A percentile compares a stretch with the other conserved stretches of the same genome.
Evolutionary conservation across 805 yeast species (phyloP).

Genomic region (Suhomyces sp.): DNA sequence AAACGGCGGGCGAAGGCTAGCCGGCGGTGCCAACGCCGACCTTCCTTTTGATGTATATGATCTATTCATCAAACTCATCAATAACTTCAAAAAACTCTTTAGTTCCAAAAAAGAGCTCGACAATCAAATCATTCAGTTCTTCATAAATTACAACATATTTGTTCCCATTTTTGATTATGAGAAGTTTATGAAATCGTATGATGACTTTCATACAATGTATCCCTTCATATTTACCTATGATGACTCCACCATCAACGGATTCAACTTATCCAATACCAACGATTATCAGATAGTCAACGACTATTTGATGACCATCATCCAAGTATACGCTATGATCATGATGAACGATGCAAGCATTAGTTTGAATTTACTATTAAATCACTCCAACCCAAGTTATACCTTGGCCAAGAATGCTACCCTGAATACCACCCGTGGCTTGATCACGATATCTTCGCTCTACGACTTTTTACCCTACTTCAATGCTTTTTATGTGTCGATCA

Average conservation of each 20-base stretch:
- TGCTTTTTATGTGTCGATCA: conserved; percentile 45
- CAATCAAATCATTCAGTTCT: conserved; percentile 46
- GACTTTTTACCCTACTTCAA: conserved; percentile 48
- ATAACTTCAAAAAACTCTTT: conserved; percentile 41
- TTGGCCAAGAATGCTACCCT: conserved; percentile 4
- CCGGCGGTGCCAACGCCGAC: conserved; percentile 10
- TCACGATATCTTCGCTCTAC: conserved; percentile 36
- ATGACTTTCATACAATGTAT: conserved; percentile 46
- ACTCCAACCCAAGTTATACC: conserved; percentile 30
- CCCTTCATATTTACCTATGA: conserved; percentile 47
- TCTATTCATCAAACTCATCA: conserved; percentile 41
- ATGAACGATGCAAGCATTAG: conserved; percentile 47
- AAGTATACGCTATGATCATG: conserved; percentile 51
- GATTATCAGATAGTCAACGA: conserved; percentile 43
- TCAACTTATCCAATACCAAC: conserved; percentile 42
- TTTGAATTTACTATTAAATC: conserved; percentile 40
- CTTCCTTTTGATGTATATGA: conserved; percentile 43
- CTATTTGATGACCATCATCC: conserved; percentile 43
- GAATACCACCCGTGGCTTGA: conserved; percentile 7
- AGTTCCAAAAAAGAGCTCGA: conserved; percentile 41
- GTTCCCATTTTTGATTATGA: conserved; percentile 56
- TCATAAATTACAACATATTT: conserved; percentile 51
- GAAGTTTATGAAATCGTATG: conserved; percentile 50
- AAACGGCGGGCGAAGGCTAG: neutral
- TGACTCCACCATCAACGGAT: conserved; percentile 45